Conservation (phyloP, 768 basidiomycete genomes). For the Dioszegia crocea region DNA sequence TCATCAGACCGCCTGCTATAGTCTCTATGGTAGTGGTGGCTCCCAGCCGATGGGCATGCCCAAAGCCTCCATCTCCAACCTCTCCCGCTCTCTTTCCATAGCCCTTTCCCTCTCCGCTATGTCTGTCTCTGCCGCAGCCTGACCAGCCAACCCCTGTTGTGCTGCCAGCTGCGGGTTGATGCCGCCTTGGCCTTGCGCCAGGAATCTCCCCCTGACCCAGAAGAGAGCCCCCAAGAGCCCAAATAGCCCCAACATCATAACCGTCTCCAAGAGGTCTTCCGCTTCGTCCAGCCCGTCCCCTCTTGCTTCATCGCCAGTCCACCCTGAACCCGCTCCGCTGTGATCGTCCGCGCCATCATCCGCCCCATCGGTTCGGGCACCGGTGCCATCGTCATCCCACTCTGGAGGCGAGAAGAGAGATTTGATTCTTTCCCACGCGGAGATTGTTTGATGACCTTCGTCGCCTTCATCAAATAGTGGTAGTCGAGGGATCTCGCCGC, state of each 20-base stretch:
- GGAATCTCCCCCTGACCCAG: conserved; percentile 73
- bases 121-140: background rate
- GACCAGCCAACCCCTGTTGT: too few species aligned
- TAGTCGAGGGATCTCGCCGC: conserved; percentile 32
- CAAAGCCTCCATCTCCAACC: conserved; percentile 2
- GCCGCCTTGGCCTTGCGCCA: conserved; percentile 50
- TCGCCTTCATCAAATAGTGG: conserved; percentile 26
- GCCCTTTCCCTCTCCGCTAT: background rate
- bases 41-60: conserved; percentile 11
- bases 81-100: background rate
- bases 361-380: conserved; percentile 6
- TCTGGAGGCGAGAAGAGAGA: conserved; percentile 16
- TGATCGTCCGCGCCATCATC: conserved; percentile 56
- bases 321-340: conserved; percentile 5
- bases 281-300: conserved; percentile 51
- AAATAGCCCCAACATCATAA: conserved; percentile 70
- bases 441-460: background rate
- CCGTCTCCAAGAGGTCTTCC: conserved; percentile 70
- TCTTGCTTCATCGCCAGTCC: conserved; percentile 52
- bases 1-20: too few species aligned
- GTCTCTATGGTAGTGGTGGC: conserved; percentile 14
- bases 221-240: conserved; percentile 68
- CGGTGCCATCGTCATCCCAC: conserved; percentile 4
- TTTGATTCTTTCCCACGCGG: conserved; percentile 28
- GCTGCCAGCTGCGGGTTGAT: too few species aligned